Percentiles rank a stretch among this genome's conserved stretches.
Conservation (phyloP, 2,329 filamentous ascomycete species). For the Mycosphaerella sp. region DNA sequence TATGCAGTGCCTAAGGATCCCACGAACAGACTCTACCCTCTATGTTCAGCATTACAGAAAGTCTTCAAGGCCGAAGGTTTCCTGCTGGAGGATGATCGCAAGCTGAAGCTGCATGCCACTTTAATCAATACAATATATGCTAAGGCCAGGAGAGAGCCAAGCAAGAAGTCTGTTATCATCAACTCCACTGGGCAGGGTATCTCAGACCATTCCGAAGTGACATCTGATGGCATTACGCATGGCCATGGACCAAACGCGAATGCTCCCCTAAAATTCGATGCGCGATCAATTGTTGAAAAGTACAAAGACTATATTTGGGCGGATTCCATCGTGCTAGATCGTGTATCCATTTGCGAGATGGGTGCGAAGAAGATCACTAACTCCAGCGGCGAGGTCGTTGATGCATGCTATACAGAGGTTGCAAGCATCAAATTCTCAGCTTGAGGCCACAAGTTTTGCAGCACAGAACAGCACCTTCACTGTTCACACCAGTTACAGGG, state of each 20-base stretch:
- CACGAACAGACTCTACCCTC: constrained; percentile 47
- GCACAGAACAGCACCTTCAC: no score
- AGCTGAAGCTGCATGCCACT: constrained; percentile 74
- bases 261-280: constrained; percentile 40
- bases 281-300: constrained; percentile 40
- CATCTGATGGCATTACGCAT: constrained; percentile 13
- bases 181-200: neutral
- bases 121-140: constrained; percentile 80
- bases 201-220: neutral
- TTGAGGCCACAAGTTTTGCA: neutral
- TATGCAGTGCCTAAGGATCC: constrained; percentile 58
- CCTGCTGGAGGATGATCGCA: constrained; percentile 53
- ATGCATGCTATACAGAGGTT: constrained; percentile 50
- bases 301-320: constrained; percentile 68
- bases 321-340: constrained; percentile 59
- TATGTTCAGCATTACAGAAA: constrained; percentile 53
- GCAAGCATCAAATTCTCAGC: constrained; percentile 26
- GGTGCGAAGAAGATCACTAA: constrained; percentile 63
- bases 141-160: constrained; percentile 36
- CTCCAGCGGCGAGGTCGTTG: constrained; percentile 43
- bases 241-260: constrained; percentile 34
- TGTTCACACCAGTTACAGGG: no score
- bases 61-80: constrained; percentile 53
- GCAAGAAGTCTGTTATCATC: constrained; percentile 10
- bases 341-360: constrained; percentile 78